phyloP scores from a whole-genome alignment of 257 asterid genomes.

The Solanum bulbocastanum region DNA sequence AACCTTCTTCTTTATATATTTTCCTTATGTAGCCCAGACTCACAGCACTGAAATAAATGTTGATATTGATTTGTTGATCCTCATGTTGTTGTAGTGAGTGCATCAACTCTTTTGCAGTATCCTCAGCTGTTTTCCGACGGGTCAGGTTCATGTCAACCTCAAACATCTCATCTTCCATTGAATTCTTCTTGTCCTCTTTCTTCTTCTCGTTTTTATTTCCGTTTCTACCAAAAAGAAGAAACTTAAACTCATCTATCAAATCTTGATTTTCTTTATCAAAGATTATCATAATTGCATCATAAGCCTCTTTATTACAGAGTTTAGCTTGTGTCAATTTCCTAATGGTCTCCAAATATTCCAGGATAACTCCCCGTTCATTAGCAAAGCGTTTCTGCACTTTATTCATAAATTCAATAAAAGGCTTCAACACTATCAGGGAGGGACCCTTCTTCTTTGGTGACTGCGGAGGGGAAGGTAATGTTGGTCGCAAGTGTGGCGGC shows the following conservation, averaged over 20 bases:
- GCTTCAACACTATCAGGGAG: too few species aligned
- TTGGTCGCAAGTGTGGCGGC: background rate
- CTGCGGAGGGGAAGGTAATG: background rate
- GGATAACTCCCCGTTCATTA: background rate
- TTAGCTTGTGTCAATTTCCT: background rate
- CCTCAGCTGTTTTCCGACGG: background rate
- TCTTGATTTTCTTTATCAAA: background rate
- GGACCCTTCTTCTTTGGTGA: background rate
- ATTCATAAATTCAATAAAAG: too few species aligned
- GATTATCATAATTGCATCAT: background rate
- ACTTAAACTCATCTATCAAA: background rate
- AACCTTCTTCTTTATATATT: background rate
- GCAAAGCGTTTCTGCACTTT: too few species aligned
- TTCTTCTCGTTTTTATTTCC: background rate
- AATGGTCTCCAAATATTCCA: background rate
- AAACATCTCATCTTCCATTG: background rate
- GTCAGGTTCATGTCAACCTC: background rate
- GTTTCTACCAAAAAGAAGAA: background rate
- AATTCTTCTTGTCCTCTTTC: background rate
- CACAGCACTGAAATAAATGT: background rate
- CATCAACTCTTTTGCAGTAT: background rate
- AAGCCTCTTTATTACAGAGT: background rate
- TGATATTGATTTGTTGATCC: background rate
- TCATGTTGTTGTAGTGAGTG: background rate
- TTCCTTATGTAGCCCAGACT: background rate